Evolutionary conservation across 225 moss, liverwort and hornwort species (phyloP).

Genomic region (Polytrichum commune): DNA sequence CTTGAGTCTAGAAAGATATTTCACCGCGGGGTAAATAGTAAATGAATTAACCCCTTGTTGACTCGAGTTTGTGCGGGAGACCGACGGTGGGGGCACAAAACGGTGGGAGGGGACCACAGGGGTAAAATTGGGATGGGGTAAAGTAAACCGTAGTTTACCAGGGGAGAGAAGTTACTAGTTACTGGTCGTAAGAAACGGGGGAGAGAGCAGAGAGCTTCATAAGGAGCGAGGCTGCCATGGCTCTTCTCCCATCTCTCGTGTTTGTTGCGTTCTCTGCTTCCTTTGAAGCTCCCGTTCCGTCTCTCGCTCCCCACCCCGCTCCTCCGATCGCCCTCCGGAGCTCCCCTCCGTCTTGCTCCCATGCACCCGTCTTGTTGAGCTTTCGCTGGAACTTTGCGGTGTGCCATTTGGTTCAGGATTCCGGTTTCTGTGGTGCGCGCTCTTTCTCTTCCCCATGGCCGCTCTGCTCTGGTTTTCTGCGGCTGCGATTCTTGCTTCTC

Average conservation of each 20-base stretch:
- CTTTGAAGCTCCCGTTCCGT: slow-evolving; percentile 16
- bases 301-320: no score
- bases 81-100: neutral
- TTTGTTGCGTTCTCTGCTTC: slow-evolving; percentile 57
- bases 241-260: slow-evolving; percentile 36
- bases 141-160: neutral
- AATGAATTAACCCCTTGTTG: neutral
- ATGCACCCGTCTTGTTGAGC: slow-evolving; percentile 58
- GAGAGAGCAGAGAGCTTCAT: slow-evolving; percentile 19
- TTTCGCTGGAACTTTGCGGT: slow-evolving; percentile 21
- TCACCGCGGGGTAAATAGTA: no score
- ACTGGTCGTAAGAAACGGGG: neutral
- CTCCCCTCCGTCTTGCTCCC: slow-evolving; percentile 27
- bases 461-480: no score
- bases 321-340: slow-evolving; percentile 21
- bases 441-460: neutral
- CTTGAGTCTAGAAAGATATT: no score
- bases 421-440: slow-evolving; percentile 33
- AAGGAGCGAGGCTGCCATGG: slow-evolving; percentile 24
- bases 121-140: no score
- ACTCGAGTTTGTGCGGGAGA: neutral
- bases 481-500: no score
- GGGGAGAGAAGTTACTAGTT: neutral
- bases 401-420: slow-evolving; percentile 34
- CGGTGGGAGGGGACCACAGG: no score